A percentile compares a stretch with the other conserved stretches of the same genome.
phyloP scores from a whole-genome alignment of 2,329 filamentous ascomycete species.

The Ophiostoma quercus region DNA sequence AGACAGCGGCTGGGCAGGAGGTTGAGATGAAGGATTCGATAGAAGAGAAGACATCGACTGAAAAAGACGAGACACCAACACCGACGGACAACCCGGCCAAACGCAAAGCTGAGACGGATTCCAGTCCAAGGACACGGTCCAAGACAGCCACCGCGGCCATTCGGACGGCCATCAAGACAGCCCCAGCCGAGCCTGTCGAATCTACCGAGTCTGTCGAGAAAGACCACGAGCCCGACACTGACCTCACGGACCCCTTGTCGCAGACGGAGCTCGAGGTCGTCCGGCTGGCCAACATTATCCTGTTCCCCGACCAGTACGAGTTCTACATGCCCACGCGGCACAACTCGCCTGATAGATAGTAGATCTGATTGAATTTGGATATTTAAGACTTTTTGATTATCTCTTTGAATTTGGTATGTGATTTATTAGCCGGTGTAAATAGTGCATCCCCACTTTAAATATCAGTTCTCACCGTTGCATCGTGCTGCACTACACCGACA shows the following conservation, averaged over 20 bases:
- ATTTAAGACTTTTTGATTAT: no score
- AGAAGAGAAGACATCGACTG: not conserved
- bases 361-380: not conserved
- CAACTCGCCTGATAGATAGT: constrained; percentile 26
- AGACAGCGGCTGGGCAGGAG: not conserved
- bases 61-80: not conserved
- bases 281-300: constrained; percentile 51
- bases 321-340: constrained; percentile 42
- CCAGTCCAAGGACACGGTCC: not conserved
- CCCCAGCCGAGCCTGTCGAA: no score
- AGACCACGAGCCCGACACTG: not conserved
- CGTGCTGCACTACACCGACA: not conserved
- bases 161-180: not conserved
- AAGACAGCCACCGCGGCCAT: not conserved
- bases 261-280: constrained; percentile 49
- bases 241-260: constrained; percentile 16
- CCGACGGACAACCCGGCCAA: not conserved
- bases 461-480: not conserved
- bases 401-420: no score
- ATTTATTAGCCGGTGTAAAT: not conserved
- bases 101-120: not conserved
- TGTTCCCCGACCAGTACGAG: constrained; percentile 50
- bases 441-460: not conserved
- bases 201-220: not conserved
- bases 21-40: not conserved